phyloP scores from a whole-genome alignment of 768 basidiomycete genomes.

The Suillus fuscotomentosus region DNA sequence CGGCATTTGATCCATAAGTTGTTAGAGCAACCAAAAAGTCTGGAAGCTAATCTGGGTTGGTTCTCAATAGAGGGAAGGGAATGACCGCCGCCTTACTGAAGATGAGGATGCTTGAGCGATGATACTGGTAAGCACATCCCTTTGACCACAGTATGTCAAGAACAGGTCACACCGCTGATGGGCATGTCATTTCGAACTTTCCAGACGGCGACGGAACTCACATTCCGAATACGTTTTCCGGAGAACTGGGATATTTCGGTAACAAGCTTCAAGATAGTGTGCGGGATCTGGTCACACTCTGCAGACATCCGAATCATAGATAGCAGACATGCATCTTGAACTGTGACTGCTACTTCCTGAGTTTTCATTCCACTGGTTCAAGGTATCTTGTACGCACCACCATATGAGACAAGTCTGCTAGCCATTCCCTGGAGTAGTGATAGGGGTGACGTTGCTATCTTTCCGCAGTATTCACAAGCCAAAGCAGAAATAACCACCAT shows the following conservation, averaged over 20 bases:
- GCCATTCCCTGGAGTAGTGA: constrained; percentile 49
- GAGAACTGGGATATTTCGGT: constrained; percentile 41
- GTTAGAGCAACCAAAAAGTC: constrained; percentile 61
- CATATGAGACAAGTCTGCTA: constrained; percentile 36
- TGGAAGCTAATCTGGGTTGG: constrained; percentile 52
- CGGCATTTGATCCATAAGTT: constrained; percentile 21
- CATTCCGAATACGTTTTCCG: constrained; percentile 57
- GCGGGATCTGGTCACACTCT: constrained; percentile 54
- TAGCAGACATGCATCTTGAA: constrained; percentile 72
- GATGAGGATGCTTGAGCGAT: constrained; percentile 48
- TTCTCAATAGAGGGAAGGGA: constrained; percentile 2
- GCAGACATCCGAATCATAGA: constrained; percentile 68
- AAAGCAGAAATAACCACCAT: constrained; percentile 70
- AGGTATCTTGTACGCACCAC: constrained; percentile 38
- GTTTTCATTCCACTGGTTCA: constrained; percentile 5
- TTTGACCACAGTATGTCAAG: constrained; percentile 44
- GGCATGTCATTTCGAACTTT: background rate
- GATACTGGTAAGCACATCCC: constrained; percentile 44
- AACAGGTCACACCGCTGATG: constrained; percentile 73
- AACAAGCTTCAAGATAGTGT: constrained; percentile 42
- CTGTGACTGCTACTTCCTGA: constrained; percentile 44
- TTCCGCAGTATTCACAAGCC: constrained; percentile 58
- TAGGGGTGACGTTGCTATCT: constrained; percentile 47
- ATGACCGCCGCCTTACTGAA: constrained; percentile 44
- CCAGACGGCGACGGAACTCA: constrained; percentile 26